These are phyloP conservation scores for Septoria linicola DNA, from an alignment of 2,329 filamentous ascomycete species.

Conservation along the genomic window DNA sequence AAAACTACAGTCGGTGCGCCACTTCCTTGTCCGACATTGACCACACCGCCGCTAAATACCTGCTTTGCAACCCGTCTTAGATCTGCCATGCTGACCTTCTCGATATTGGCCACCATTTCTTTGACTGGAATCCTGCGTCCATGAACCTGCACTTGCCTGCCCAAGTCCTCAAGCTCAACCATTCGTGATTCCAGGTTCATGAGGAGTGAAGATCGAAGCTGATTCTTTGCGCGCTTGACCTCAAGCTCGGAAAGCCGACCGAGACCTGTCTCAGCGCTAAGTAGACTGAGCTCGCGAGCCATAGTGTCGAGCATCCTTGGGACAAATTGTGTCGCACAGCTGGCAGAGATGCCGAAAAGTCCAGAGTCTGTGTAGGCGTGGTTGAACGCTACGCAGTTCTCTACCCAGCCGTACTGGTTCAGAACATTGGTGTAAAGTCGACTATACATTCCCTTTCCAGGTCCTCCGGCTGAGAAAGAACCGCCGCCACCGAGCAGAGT, in stretches of 20 bases:
- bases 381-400: conserved; percentile 94
- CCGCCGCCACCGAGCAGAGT: conserved; percentile 94
- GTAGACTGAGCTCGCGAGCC: conserved; percentile 79
- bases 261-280: conserved; percentile 75
- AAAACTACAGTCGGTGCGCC: conserved; percentile 91
- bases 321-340: conserved; percentile 76
- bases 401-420: conserved; percentile 97
- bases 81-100: conserved; percentile 75
- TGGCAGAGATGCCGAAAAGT: conserved; percentile 88
- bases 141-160: conserved; percentile 94
- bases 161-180: conserved; percentile 95
- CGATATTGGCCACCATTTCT: conserved; percentile 90
- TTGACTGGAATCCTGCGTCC: conserved; percentile 85
- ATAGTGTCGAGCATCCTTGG: conserved; percentile 89
- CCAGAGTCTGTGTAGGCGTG: conserved; percentile 96
- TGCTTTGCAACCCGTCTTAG: conserved; percentile 75
- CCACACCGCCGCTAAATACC: conserved; percentile 73
- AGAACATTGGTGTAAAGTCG: conserved; percentile 96
- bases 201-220: conserved; percentile 80
- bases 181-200: conserved; percentile 98
- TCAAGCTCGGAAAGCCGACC: conserved; percentile 70
- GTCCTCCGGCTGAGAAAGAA: conserved; percentile 93
- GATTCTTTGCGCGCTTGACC: conserved; percentile 93
- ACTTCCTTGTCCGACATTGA: conserved; percentile 73
- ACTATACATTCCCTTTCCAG: conserved; percentile 98